Base-by-base conservation (phyloP, 768 basidiomycete species). In the Mrakia gelida region DNA sequence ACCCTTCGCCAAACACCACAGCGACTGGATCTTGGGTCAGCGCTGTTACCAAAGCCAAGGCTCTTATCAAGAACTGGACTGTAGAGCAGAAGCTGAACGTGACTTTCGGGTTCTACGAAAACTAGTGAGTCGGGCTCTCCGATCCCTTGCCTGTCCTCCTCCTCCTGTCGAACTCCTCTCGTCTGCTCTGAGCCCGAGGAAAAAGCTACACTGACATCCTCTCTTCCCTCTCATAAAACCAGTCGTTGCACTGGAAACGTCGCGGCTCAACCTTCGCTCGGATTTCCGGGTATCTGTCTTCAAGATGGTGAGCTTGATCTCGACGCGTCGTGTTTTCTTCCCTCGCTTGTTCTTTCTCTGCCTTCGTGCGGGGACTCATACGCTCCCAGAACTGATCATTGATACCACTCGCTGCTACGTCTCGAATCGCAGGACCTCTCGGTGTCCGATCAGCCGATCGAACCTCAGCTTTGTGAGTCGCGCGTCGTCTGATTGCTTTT, bases 361-460 rank as follows among this genome's bases (percentile, higher is more conserved):
- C 8, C 38, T 45, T 7, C 15, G 5, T 15, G 11, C 45, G 38
- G 8, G 38, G 38, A 8, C 23, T n/a, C 54, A n/a, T 15, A 18
- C 23, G 54, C 54, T 21, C 10, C 26, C 54, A 26, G 54, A 21
- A 6, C 54, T 56, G 10, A 56, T 21, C 5, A 9, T 6, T 21
- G 2, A 21, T 56, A 2, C 6, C 54, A 6, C 9, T 26, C 54
- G 2, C 23, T 26, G 3, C 23, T 26, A 7, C 23, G 13, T 56
- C 21, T 34, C 68, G 38, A 45, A 45, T 15, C 11, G 15, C 30
- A 41, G 45, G 68, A 28, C 68, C 45, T 86, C 92, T 0, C 54
- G 94, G 94, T 5, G 89, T 95, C n/a, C 91, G 94, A 68, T 86
- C 87, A 80, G 88, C 89, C 0, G 91, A 94, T 82, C 89, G 88